Base-by-base conservation (phyloP, 2,329 filamentous ascomycete genomes). In the Sphaceloma murrayae region DNA sequence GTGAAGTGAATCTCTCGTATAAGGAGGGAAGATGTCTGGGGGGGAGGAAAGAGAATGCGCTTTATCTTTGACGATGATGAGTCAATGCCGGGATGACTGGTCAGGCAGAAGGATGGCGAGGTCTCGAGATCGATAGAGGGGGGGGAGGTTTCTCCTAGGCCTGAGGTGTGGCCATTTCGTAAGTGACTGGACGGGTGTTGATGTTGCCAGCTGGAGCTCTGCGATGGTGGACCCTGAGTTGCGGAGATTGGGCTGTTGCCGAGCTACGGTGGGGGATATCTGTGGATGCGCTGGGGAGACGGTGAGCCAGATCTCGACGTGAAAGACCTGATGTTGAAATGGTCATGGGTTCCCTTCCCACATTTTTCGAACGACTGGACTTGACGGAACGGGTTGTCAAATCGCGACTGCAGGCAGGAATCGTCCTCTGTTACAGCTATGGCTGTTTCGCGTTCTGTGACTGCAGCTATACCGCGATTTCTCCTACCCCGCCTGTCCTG, bases 401-500 rank as follows among this genome's bases (percentile, higher is more conserved):
- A n/a, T n/a, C n/a, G n/a, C n/a, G n/a, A n/a, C n/a, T n/a, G n/a
- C n/a, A n/a, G n/a, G n/a, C n/a, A n/a, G n/a, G n/a, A n/a, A n/a
- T n/a, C n/a, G n/a, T n/a, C n/a, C n/a, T n/a, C n/a, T 11, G 18
- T 11, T 22, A 17, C 16, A n/a, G 9, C 24, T 11, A 34, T 45
- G 42, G 22, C 42, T 6, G 17, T 17, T 1, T 21, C 22, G 19
- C 34, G 36, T 18, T 30, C 31, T 19, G 18, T 44, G n/a, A 51
- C 53, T 36, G 53, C 54, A 17, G 54, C 54, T 30, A 56, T 65
- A 44, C 59, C 63, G 44, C 63, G 63, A 34, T 60, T 64, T 27
- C 51, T 65, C n/a, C 44, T 64, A 2, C 62, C 62, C 4, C 59
- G 54, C 33, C 52, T 61, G 17, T 59, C 61, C 27, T 62, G 60